phyloP scores from a whole-genome alignment of 305 asterid species.

The Ajuga reptans region DNA sequence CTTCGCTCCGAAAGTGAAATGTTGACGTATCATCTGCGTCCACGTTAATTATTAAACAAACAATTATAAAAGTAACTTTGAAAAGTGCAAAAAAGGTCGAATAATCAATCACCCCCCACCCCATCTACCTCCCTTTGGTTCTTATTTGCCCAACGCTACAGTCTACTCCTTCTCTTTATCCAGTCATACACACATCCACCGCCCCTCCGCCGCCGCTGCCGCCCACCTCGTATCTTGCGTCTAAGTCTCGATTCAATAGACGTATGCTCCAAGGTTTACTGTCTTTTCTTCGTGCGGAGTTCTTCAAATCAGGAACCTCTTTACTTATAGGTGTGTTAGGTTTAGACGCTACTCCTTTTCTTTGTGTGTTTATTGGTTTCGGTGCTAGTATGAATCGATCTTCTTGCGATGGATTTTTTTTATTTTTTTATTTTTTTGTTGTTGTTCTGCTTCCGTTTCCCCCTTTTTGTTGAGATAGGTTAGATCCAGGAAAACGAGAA shows the following conservation, averaged over 20 bases:
- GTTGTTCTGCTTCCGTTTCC: not conserved
- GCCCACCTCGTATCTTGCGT: not conserved
- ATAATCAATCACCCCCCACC: slow-evolving; percentile 17
- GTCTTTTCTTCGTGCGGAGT: not conserved
- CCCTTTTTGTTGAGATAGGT: not conserved
- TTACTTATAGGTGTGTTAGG: slow-evolving; percentile 16
- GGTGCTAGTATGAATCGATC: not conserved
- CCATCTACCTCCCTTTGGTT: slow-evolving; percentile 18
- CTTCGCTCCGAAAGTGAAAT: not conserved
- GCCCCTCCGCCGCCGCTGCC: not conserved
- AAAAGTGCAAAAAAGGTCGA: slow-evolving; percentile 20
- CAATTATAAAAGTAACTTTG: not conserved
- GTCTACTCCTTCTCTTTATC: slow-evolving; percentile 9
- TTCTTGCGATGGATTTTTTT: not conserved
- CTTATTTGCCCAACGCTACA: slow-evolving; percentile 27
- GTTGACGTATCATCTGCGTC: not conserved
- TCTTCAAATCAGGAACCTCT: not conserved
- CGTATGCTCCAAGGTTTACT: not conserved
- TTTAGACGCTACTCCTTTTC: not conserved
- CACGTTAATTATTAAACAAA: not conserved
- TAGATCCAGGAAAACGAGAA: not conserved
- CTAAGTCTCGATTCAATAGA: not conserved
- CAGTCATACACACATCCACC: not conserved
- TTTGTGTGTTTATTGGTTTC: not conserved
- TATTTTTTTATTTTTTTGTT: too few relatives aligned